Base-by-base conservation (phyloP, 192 early-diverging fungal genomes). In the Diversispora eburnea region DNA sequence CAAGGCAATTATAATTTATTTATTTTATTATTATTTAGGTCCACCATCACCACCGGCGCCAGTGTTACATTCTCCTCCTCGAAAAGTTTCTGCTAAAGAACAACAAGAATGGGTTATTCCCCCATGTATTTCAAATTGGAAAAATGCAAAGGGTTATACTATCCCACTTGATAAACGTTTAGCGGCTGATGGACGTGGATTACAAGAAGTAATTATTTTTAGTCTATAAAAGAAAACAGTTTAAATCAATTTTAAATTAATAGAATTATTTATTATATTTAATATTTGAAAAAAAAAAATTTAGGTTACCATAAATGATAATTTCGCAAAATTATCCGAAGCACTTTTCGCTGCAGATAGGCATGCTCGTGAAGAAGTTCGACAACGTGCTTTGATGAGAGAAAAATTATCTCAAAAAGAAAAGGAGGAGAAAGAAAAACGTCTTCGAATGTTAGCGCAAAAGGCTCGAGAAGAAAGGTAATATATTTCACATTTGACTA, bases 41-140 rank as follows among this genome's bases (percentile, higher is more conserved):
- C 91, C 96, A 17, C 91, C 91, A 9, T 95, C 93, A 4, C 96
- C 96, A 12, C 98, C 96, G 2, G 90, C 95, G n/a, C 96, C 98
- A 10, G 96, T 99, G 20, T 85, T 99, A 84, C 96, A 97, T 76
- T 98, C 96, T 39, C 98, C 98, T 52, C 96, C 98, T 12, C 92
- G 95, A 52, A 99, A 97, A 79, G 86, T 98, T 7, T 91, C 96
- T 3, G 94, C 94, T 3, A 93, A 98, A 70, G 95, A 99, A 82
- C 98, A 98, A 77, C 87, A 88, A 63, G 91, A 96, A 72, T 99
- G 98, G 98, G 85, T 93, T 8, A 95, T 99, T 63, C 98, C 98
- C 55, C 98, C 98, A n/a, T 96, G 93, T 75, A 97, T 99, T 55
- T 94, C 92, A 74, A 99, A 98, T 80, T 99, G 98, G 98, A 99